Base-by-base conservation (phyloP, 2,329 filamentous ascomycete species). In the Paradendryphiella salina region DNA sequence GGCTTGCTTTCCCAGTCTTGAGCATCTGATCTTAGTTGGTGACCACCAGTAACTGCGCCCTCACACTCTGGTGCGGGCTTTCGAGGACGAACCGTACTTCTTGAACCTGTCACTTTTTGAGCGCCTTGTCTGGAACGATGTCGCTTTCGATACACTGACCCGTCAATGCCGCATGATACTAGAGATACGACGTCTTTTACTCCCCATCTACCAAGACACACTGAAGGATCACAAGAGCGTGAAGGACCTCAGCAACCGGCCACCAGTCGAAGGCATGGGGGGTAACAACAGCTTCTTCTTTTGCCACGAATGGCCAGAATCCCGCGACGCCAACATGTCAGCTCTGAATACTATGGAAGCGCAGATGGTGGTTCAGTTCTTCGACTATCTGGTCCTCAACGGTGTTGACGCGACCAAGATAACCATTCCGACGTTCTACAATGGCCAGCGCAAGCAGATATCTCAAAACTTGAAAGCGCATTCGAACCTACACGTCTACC, bases 391-490 rank as follows among this genome's bases (percentile, higher is more conserved):
- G 0, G 69, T 86, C 1, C 75, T 84, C 51, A 93, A 92, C 55
- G 86, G 86, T 0, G 74, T 86, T 1, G 61, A 75, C 0, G 68
- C 81, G 0, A 68, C 74, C 0, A 78, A 86, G 5, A 91, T 96
- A 48, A 96, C 90, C 0, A 77, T 96, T 3, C 73, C 96, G 41
- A 93, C 90, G 0, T 96, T 94, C 66, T 96, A 96, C 76, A 90
- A 89, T 35, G 91, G 89, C 0, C 92, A 96, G 66, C 80, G 86
- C 36, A 87, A 87, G 58, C 74, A 79, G 2, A 79, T 96, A 2
- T 62, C 85, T 0, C 77, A 75, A 11, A 70, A 74, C 5, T 69
- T 86, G 3, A 70, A 73, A 9, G 57, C 63, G 0, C 72, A 79
- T 50, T 65, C 66, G 1, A 76, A 78, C 42, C 74, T 85, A 0